Conservation (phyloP, 495 filamentous ascomycete genomes). For the Annulohypoxylon moriforme region DNA sequence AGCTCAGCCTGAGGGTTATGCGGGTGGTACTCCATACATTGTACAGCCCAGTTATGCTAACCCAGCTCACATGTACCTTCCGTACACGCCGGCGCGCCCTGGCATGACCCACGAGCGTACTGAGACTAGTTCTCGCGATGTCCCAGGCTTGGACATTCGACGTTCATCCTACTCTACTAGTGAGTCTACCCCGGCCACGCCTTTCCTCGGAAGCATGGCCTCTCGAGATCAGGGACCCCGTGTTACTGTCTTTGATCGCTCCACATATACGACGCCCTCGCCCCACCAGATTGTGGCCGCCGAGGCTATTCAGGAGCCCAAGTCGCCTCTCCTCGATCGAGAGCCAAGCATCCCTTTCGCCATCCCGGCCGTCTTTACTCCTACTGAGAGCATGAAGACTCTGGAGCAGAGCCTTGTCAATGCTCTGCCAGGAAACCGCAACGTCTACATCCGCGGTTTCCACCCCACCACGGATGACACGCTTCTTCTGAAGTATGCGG, state of each 20-base stretch:
- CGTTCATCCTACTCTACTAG: constrained; percentile 76
- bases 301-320: constrained; percentile 56
- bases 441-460: constrained; percentile 97
- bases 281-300: constrained; percentile 66
- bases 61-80: constrained; percentile 50
- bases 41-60: constrained; percentile 36
- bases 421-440: constrained; percentile 82
- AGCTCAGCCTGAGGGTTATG: constrained; percentile 35
- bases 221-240: constrained; percentile 63
- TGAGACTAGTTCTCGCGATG: constrained; percentile 58
- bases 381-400: constrained; percentile 77
- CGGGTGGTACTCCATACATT: constrained; percentile 38
- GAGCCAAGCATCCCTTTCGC: constrained; percentile 88
- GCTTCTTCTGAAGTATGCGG: constrained; percentile 81
- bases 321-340: constrained; percentile 71
- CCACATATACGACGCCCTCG: constrained; percentile 71
- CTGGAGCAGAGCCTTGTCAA: constrained; percentile 94
- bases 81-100: constrained; percentile 62
- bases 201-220: constrained; percentile 65
- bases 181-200: constrained; percentile 72
- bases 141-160: constrained; percentile 69
- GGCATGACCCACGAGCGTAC: constrained; percentile 51
- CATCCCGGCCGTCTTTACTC: constrained; percentile 85
- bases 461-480: constrained; percentile 95
- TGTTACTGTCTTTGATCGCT: constrained; percentile 70